These are phyloP conservation scores for bread wheat (Triticum aestivum) DNA, from an alignment of 176 grass and related monocot genomes.

Conservation along the genomic window IWGSC_CS_RefSeq_v2.1 NC_057812.1:581166726-581167225, in stretches of 20 bases:
- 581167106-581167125: slow-evolving; percentile 55
- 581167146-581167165: slow-evolving; percentile 47
- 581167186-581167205: slow-evolving; percentile 91
- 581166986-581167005: slow-evolving; percentile 79
- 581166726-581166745: slow-evolving; percentile 87
- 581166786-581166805: slow-evolving; percentile 78
- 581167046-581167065: slow-evolving; percentile 55
- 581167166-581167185: slow-evolving; percentile 88
- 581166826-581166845: slow-evolving; percentile 73
- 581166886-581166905: slow-evolving; percentile 85
- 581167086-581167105: slow-evolving; percentile 70
- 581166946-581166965: neutral
- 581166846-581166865: slow-evolving; percentile 93
- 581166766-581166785: slow-evolving; percentile 83
- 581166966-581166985: slow-evolving; percentile 4
- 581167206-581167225: slow-evolving; percentile 68
- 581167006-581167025: slow-evolving; percentile 83
- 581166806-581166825: slow-evolving; percentile 75
- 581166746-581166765: slow-evolving; percentile 97
- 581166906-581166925: slow-evolving; percentile 27
- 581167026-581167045: slow-evolving; percentile 83
- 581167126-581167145: slow-evolving; percentile 54
- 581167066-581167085: slow-evolving; percentile 68
- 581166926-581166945: neutral
- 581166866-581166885: slow-evolving; percentile 98